Percentiles rank a stretch among this genome's conserved stretches.
Evolutionary conservation across 805 yeast genomes (phyloP).

Genomic region (Spathaspora arborariae): DNA sequence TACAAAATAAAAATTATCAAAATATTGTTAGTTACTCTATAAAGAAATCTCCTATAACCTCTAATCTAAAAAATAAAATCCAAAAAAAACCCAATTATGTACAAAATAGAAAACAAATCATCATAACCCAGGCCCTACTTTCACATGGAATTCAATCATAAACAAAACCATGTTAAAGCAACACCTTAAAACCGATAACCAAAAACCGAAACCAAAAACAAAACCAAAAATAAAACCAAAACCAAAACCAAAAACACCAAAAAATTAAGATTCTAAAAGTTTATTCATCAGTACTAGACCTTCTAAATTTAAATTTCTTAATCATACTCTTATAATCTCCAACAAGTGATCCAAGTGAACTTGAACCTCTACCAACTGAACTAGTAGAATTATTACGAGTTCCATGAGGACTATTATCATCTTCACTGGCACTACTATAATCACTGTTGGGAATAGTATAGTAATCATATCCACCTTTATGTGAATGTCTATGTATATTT

Average conservation of each 20-base stretch:
- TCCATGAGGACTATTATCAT: slow-evolving; percentile 1
- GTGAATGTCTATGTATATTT: slow-evolving; percentile 2
- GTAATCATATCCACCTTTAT: slow-evolving; percentile 7
- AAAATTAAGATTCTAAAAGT: too few relatives aligned
- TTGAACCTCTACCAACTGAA: slow-evolving; percentile 3
- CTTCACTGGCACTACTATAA: slow-evolving; percentile 3
- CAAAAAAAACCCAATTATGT: not conserved
- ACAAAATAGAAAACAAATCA: not conserved
- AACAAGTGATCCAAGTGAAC: slow-evolving; percentile 5
- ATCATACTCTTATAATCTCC: slow-evolving; percentile 7
- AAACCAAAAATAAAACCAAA: not conserved
- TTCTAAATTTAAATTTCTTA: slow-evolving; percentile 9
- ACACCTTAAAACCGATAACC: not conserved
- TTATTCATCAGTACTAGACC: slow-evolving; percentile 7
- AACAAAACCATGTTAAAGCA: not conserved
- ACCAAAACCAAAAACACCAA: too few relatives aligned
- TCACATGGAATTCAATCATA: not conserved
- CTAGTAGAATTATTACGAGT: slow-evolving; percentile 6
- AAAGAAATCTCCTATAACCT: not conserved
- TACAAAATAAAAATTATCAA: not conserved
- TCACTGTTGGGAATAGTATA: slow-evolving; percentile 7
- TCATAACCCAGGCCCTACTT: not conserved
- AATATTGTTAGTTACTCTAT: not conserved
- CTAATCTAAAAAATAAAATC: not conserved
- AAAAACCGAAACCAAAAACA: not conserved